A percentile compares a stretch with the other conserved stretches of the same genome.
Evolutionary conservation across 2,329 filamentous ascomycete species (phyloP).

Genomic region (Didymella arachidicola): DNA sequence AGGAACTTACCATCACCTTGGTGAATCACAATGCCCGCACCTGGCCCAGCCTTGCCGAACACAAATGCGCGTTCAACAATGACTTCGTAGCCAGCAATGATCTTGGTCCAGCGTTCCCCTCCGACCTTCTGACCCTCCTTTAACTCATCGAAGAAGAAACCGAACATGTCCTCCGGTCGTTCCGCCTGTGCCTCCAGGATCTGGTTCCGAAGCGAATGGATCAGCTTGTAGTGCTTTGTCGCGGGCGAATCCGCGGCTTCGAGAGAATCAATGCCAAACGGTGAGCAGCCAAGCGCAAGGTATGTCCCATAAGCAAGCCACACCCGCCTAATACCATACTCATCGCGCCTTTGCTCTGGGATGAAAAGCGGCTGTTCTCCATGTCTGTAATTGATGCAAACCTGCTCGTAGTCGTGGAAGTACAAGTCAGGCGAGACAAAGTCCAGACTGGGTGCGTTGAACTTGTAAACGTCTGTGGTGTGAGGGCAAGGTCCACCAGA

Average conservation of each 20-base stretch:
- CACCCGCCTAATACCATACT: constrained; percentile 42
- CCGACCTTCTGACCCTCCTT: constrained; percentile 38
- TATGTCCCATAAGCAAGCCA: constrained; percentile 39
- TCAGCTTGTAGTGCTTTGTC: constrained; percentile 53
- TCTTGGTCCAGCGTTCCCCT: constrained; percentile 39
- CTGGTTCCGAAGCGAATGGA: constrained; percentile 45
- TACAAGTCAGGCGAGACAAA: constrained; percentile 60
- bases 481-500: constrained; percentile 56
- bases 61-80: constrained; percentile 56
- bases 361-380: constrained; percentile 59
- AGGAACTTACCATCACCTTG: constrained; percentile 52
- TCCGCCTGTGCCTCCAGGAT: constrained; percentile 53
- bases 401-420: constrained; percentile 57
- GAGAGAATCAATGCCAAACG: constrained; percentile 54
- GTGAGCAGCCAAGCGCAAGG: constrained; percentile 30
- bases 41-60: constrained; percentile 54
- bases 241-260: constrained; percentile 44
- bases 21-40: constrained; percentile 56
- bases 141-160: constrained; percentile 56
- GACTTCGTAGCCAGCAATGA: constrained; percentile 50
- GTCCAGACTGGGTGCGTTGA: constrained; percentile 54
- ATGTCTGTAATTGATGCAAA: constrained; percentile 57
- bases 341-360: constrained; percentile 61
- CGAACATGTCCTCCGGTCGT: constrained; percentile 42
- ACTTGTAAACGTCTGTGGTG: constrained; percentile 57